Conservation (phyloP, 1,139 yeast species). For the Lodderomyces beijingensis region DNA sequence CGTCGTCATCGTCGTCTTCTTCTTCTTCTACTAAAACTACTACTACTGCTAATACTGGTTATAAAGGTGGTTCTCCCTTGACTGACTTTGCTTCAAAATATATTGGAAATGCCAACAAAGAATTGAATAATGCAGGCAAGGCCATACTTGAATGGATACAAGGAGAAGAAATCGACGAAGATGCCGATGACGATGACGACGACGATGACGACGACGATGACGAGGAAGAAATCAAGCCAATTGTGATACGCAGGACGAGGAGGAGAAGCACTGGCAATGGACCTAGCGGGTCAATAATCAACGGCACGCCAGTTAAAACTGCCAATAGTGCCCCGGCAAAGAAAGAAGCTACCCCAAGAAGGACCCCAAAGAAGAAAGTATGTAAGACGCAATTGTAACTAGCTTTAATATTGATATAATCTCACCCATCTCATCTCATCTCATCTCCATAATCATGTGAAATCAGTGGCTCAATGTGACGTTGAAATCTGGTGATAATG, state of each 20-base stretch:
- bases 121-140: slow-evolving; percentile 31
- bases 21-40: too few species aligned
- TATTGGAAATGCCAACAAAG: slow-evolving; percentile 51
- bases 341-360: not conserved
- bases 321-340: slow-evolving; percentile 2
- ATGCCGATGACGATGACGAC: slow-evolving; percentile 14
- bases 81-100: slow-evolving; percentile 59
- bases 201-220: slow-evolving; percentile 15
- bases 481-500: too few species aligned
- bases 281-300: slow-evolving; percentile 3
- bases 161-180: too few species aligned
- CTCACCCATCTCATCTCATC: too few species aligned
- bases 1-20: slow-evolving; percentile 8
- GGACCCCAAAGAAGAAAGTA: slow-evolving; percentile 1
- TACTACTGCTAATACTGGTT: too few species aligned
- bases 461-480: too few species aligned
- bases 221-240: slow-evolving; percentile 12
- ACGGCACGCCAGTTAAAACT: slow-evolving; percentile 4
- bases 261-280: slow-evolving; percentile 7
- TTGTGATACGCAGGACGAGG: slow-evolving; percentile 7
- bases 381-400: too few species aligned
- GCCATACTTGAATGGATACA: slow-evolving; percentile 64
- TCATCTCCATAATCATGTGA: too few species aligned
- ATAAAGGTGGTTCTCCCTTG: slow-evolving; percentile 39
- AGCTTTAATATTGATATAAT: too few species aligned